A percentile compares a stretch with the other conserved stretches of the same genome.
Conservation (phyloP, 331 rosid genomes). For the Pyracantha coccinea region DNA sequence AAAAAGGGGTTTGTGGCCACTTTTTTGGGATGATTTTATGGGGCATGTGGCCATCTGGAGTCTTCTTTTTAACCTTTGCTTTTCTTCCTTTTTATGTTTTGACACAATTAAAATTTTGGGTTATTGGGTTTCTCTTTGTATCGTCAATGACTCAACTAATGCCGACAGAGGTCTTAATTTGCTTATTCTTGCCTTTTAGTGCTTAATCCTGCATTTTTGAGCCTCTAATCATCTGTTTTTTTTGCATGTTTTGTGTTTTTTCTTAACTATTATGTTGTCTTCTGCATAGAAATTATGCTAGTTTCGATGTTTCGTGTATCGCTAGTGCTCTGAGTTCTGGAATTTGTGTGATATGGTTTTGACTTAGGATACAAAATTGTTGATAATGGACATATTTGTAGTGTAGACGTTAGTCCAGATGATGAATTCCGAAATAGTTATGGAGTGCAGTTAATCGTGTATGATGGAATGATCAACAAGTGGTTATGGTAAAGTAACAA, state of each 20-base stretch:
- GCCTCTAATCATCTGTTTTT: neutral
- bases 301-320: neutral
- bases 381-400: no score
- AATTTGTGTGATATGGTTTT: neutral
- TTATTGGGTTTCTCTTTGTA: neutral
- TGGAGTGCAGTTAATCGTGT: no score
- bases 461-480: neutral
- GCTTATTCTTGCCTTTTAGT: neutral
- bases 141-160: constrained; percentile 1
- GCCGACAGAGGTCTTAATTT: neutral
- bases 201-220: neutral
- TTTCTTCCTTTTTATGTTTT: constrained; percentile 14
- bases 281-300: neutral
- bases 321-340: neutral
- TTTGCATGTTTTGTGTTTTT: neutral
- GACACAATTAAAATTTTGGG: constrained; percentile 5
- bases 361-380: neutral
- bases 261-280: neutral
- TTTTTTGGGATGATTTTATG: constrained; percentile 32
- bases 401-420: neutral
- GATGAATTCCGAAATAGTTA: neutral
- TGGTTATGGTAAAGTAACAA: neutral
- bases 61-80: constrained; percentile 17
- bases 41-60: constrained; percentile 26
- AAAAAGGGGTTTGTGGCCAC: constrained; percentile 30